Evolutionary conservation across 495 filamentous ascomycete genomes (phyloP).

Genomic region (Parachaetomium inaequale): DNA sequence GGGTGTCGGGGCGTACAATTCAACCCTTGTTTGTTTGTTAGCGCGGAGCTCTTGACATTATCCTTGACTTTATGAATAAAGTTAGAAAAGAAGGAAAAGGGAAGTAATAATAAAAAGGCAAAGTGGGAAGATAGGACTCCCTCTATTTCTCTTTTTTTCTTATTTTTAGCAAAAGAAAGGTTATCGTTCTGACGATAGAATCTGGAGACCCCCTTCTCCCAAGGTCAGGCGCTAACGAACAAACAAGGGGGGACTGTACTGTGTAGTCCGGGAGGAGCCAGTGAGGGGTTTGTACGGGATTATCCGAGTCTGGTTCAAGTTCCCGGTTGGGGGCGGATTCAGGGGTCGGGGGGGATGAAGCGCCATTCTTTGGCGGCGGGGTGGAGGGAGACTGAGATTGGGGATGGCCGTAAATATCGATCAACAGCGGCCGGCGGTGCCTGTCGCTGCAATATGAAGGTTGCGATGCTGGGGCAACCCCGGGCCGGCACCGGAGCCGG

Average conservation of each 20-base stretch:
- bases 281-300: conserved; percentile 42
- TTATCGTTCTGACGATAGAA: no score
- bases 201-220: no score
- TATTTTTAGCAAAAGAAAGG: no score
- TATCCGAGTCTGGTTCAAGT: background rate
- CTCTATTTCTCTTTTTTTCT: no score
- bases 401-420: background rate
- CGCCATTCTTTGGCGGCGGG: conserved; percentile 7
- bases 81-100: no score
- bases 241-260: no score
- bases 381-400: background rate
- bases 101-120: no score
- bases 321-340: background rate
- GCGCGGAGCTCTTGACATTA: no score
- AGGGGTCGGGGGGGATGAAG: background rate
- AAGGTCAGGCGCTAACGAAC: no score
- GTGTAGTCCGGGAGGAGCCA: conserved; percentile 45
- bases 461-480: background rate
- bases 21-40: no score
- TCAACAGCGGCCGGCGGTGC: background rate
- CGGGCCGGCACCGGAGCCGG: background rate
- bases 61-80: no score
- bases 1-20: conserved; percentile 48
- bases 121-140: no score
- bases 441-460: background rate